Evolutionary conservation across 768 basidiomycete genomes (phyloP), one percentile per base, ranked within the genome.

Genomic region (Serendipita indica): DNA sequence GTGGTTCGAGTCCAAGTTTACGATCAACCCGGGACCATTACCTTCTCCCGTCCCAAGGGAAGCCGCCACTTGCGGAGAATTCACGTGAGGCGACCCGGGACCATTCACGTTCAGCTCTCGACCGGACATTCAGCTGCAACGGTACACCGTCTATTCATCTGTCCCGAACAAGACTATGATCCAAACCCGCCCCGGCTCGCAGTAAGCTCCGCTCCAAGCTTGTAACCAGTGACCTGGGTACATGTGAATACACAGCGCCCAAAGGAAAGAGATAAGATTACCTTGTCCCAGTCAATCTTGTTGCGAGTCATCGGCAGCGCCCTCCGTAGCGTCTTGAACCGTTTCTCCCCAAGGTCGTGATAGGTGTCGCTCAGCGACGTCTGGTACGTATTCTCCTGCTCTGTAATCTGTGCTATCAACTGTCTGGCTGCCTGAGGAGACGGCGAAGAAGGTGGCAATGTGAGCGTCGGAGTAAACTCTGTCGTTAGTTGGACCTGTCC

Each of bases 221-320:
- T 88, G 69, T 88, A 79, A 34, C 79, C 79, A 58, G 73, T 68
- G 16, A 79, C 77, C 77, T 79, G 46, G 33, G 60, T 32, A 58
- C 37, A 35, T 33, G 13, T 20, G 35, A 61, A 32, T 60, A 20
- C 25, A 3, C n/a, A n/a, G n/a, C n/a, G n/a, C n/a, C n/a, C n/a
- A n/a, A 33, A 37, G 1, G 6, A 16, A 49, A 14, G 33, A 18
- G 10, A 62, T 28, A 20, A 22, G n/a, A 45, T 18, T 59, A 87
- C 89, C 77, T 84, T 89, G 62, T 94, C 91, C 94, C 96, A 99
- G 61, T 98, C 92, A 34, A 98, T 70, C 70, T 97, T 97, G 67
- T 89, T 87, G 64, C 89, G 78, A 12, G 92, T 97, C 66, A 97
- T 74, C 0, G 94, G 96, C 60, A 99, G 71, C 1, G 92, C 91